These are phyloP conservation scores for Chrysosporium keratinophilum DNA, from an alignment of 2,329 filamentous ascomycete species.

Conservation along the genomic window DNA sequence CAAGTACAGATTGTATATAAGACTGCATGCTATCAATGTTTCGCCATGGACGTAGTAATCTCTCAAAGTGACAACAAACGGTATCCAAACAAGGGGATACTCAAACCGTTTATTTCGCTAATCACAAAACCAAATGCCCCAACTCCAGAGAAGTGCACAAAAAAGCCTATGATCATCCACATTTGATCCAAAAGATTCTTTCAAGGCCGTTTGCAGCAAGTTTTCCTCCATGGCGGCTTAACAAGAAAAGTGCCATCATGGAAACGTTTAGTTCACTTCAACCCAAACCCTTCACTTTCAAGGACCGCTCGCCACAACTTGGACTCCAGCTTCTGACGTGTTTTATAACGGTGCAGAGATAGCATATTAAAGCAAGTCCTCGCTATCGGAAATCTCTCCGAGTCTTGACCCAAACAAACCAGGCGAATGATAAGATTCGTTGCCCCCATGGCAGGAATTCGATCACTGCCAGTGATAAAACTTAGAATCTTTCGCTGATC, in stretches of 20 bases:
- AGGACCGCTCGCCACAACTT: slow-evolving; percentile 78
- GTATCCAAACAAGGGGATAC: neutral
- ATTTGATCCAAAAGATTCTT: no score
- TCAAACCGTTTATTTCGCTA: neutral
- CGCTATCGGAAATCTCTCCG: slow-evolving; percentile 67
- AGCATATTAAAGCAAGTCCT: slow-evolving; percentile 86
- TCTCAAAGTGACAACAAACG: neutral
- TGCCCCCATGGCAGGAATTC: slow-evolving; percentile 79
- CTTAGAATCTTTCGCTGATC: slow-evolving; percentile 69
- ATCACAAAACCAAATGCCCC: neutral
- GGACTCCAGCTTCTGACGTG: slow-evolving; percentile 55
- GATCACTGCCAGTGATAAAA: slow-evolving; percentile 83
- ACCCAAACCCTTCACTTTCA: slow-evolving; percentile 83
- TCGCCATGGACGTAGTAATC: neutral
- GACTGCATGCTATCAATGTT: neutral
- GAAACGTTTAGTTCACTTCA: slow-evolving; percentile 49
- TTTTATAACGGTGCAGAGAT: slow-evolving; percentile 62
- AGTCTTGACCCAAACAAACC: slow-evolving; percentile 63
- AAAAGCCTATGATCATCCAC: neutral
- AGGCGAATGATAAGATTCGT: slow-evolving; percentile 68
- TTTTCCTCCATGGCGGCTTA: neutral
- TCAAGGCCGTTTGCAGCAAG: no score
- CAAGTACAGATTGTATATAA: no score
- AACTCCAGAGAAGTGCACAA: neutral
- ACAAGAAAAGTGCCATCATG: neutral